These are phyloP conservation scores for Sporisorium sorghi DNA, from an alignment of 1,284 basidiomycete genomes.

Conservation along the genomic window DNA sequence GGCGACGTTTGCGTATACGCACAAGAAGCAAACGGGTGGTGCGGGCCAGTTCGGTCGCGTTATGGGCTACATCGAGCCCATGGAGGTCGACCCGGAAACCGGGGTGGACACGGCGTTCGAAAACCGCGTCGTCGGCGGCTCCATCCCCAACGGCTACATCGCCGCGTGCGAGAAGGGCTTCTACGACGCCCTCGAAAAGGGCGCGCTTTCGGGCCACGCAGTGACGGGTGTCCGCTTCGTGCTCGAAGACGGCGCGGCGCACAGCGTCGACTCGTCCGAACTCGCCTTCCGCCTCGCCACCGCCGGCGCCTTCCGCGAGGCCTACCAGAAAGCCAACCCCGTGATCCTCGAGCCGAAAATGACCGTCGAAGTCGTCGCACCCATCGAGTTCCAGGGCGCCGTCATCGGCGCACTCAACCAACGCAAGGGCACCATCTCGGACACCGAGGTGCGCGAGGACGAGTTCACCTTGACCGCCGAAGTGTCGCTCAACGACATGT, in stretches of 20 bases:
- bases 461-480: slow-evolving; percentile 94
- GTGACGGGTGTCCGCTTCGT: slow-evolving; percentile 89
- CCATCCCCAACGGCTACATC: slow-evolving; percentile 90
- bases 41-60: slow-evolving; percentile 96
- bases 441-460: slow-evolving; percentile 95
- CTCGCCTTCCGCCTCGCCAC: slow-evolving; percentile 91
- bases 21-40: slow-evolving; percentile 99
- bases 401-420: slow-evolving; percentile 96
- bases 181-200: slow-evolving; percentile 92
- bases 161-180: slow-evolving; percentile 98
- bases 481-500: slow-evolving; percentile 98
- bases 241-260: slow-evolving; percentile 89
- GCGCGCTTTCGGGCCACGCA: slow-evolving; percentile 86
- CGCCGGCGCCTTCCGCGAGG: slow-evolving; percentile 92
- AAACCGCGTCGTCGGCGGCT: slow-evolving; percentile 89
- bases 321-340: slow-evolving; percentile 81
- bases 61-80: slow-evolving; percentile 88
- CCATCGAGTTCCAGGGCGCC: slow-evolving; percentile 94
- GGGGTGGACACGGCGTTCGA: slow-evolving; percentile 90
- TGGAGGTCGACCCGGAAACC: slow-evolving; percentile 81
- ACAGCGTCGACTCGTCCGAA: slow-evolving; percentile 97
- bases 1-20: slow-evolving; percentile 88
- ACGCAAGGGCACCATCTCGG: slow-evolving; percentile 91
- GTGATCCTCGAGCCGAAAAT: slow-evolving; percentile 97
- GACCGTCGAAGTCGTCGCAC: slow-evolving; percentile 97